Percentiles rank a stretch among this genome's conserved stretches.
These are phyloP conservation scores for Mucor mucedo DNA, from an alignment of 371 early-diverging fungal species.

Conservation along the genomic window DNA sequence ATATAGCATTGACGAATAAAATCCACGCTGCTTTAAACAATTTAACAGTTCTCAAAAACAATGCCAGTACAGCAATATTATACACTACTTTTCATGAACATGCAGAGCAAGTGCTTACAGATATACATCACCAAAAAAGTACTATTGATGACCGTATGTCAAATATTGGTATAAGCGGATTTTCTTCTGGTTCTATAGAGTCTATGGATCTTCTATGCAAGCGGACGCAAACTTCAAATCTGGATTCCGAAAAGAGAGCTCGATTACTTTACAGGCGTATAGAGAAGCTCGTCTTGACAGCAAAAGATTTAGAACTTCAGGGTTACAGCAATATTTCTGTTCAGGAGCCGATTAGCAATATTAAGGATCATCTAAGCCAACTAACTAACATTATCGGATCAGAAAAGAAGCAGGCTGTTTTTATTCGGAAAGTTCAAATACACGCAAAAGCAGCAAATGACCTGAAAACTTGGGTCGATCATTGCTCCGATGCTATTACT, in stretches of 20 bases:
- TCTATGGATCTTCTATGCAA: slow-evolving; percentile 28
- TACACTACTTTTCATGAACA: slow-evolving; percentile 35
- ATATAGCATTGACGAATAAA: slow-evolving; percentile 22
- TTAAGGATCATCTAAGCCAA: slow-evolving; percentile 34
- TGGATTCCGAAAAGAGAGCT: slow-evolving; percentile 27
- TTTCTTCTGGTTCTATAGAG: slow-evolving; percentile 25
- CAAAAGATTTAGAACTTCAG: slow-evolving; percentile 27
- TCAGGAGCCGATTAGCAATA: slow-evolving; percentile 25
- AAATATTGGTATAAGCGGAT: slow-evolving; percentile 25
- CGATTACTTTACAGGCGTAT: slow-evolving; percentile 24
- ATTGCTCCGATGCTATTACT: slow-evolving; percentile 44
- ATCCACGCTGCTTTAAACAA: slow-evolving; percentile 24
- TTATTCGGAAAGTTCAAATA: slow-evolving; percentile 42
- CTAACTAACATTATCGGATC: slow-evolving; percentile 25
- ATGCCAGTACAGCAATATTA: slow-evolving; percentile 39
- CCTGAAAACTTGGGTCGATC: slow-evolving; percentile 48
- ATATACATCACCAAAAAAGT: slow-evolving; percentile 36
- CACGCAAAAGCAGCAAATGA: slow-evolving; percentile 49
- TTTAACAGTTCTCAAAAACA: slow-evolving; percentile 29
- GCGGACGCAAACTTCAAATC: slow-evolving; percentile 18
- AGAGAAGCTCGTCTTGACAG: slow-evolving; percentile 26
- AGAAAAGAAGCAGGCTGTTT: slow-evolving; percentile 51
- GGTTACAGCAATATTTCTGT: slow-evolving; percentile 30
- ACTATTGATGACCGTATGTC: slow-evolving; percentile 32
- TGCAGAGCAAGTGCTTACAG: slow-evolving; percentile 28